These are phyloP conservation scores for Clonostachys sp. DNA, from an alignment of 2,329 filamentous ascomycete species.

Conservation along the genomic window DNA sequence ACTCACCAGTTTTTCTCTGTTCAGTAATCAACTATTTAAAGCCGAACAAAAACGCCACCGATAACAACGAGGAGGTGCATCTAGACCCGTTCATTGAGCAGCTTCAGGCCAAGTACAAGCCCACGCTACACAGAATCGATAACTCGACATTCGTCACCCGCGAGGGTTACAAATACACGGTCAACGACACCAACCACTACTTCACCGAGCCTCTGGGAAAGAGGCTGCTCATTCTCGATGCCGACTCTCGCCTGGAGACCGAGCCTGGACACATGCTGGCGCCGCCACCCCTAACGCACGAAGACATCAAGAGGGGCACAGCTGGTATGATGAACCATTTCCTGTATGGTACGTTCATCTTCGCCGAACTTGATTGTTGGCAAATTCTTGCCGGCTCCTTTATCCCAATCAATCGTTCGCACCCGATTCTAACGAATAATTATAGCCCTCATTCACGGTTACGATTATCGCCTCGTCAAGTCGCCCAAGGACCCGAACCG, in stretches of 20 bases:
- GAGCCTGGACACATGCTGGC: neutral
- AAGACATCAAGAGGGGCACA: neutral
- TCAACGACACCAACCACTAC: neutral
- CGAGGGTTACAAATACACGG: neutral
- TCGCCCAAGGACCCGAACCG: conserved; percentile 32
- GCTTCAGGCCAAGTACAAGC: too few species aligned
- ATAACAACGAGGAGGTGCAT: too few species aligned
- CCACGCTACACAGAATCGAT: too few species aligned
- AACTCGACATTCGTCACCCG: neutral
- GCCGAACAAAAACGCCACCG: too few species aligned
- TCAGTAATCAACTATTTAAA: too few species aligned
- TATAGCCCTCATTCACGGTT: conserved; percentile 34
- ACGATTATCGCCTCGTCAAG: conserved; percentile 41
- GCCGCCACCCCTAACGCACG: neutral
- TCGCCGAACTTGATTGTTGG: neutral
- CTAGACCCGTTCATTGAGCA: too few species aligned
- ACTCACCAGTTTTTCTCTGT: too few species aligned
- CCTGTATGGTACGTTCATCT: conserved; percentile 14
- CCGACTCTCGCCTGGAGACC: conserved; percentile 1
- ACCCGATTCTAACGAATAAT: too few species aligned
- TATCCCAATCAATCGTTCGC: too few species aligned
- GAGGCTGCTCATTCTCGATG: conserved; percentile 3
- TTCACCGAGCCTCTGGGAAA: conserved; percentile 1
- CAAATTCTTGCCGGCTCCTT: too few species aligned
- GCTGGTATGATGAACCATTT: conserved; percentile 28